Base-by-base conservation (phyloP, 306 rosid genomes). In the Cucurbita ficifolia region DNA sequence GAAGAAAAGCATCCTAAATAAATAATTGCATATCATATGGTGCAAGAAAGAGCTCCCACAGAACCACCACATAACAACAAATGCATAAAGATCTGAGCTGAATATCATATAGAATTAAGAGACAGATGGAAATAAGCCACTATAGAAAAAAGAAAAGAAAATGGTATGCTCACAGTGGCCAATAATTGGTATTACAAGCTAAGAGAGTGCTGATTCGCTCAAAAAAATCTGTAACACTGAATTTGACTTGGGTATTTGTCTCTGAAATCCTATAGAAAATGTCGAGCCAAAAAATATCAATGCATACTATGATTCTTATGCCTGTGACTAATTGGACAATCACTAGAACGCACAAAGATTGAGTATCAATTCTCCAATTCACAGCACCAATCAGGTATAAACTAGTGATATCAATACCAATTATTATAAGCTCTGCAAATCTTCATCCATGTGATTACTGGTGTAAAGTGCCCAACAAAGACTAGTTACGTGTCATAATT, bases 281-380 rank as follows among this genome's bases (percentile, higher is more conserved):
- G 39, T 21, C 3, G 10, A 21, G 54, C 39, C 21, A 67, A 46
- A 38, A 43, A 43, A 2, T n/a, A 43, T 43, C 33, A 39, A 21
- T 67, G 72, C 72, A 21, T 67, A 33, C 50, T 63, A 63, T 63
- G 70, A 63, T 63, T 63, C 70, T 39, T 33, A 38, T 8, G 70
- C 50, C 50, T 39, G 50, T 40, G 50, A 43, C 35, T 39, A 67
- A 45, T 45, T 67, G 72, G 72, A 67, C 54, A 67, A 67, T 43
- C 54, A 67, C 72, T 22, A 19, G 8, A 67, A 69, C 52, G 73
- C 73, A 69, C 73, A 69, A 69, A 69, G 73, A 69, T 46, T 48
- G 46, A 65, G 73, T 68, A 69, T 69, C 73, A 69, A 69, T 69
- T 69, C 73, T 69, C 57, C 42, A 24, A 29, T 69, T 14, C 56